A percentile compares a stretch with the other conserved stretches of the same genome.
phyloP scores from a whole-genome alignment of 805 yeast species.

The Saccharomycopsis sp. region DNA sequence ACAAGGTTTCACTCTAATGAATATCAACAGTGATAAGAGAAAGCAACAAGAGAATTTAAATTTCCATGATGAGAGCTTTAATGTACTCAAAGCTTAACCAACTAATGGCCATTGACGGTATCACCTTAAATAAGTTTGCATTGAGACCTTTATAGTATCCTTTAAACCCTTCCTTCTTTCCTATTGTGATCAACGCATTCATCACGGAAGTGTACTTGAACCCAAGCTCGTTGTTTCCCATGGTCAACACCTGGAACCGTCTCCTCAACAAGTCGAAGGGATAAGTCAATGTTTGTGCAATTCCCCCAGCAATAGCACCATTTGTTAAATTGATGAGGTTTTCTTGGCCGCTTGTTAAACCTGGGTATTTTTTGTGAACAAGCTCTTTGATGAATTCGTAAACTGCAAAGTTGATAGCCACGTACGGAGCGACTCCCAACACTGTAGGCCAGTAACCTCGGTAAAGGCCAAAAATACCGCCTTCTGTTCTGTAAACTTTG shows the following conservation, averaged over 20 bases:
- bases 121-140: constrained; percentile 81
- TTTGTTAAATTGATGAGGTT: constrained; percentile 50
- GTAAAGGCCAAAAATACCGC: constrained; percentile 72
- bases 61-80: constrained; percentile 33
- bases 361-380: constrained; percentile 27
- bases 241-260: constrained; percentile 83
- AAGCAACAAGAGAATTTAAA: too few relatives aligned
- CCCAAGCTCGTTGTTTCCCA: constrained; percentile 71
- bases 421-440: constrained; percentile 93
- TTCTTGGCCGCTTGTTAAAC: constrained; percentile 22
- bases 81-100: constrained; percentile 82
- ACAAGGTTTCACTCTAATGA: too few relatives aligned
- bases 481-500: constrained; percentile 66
- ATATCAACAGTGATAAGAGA: too few relatives aligned
- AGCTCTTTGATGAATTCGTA: constrained; percentile 72
- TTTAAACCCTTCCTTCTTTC: constrained; percentile 61
- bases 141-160: constrained; percentile 71
- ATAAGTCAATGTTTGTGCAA: constrained; percentile 85
- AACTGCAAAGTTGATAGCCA: constrained; percentile 84
- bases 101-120: constrained; percentile 93
- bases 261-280: constrained; percentile 88
- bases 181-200: constrained; percentile 68
- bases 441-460: constrained; percentile 88
- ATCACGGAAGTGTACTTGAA: constrained; percentile 71
- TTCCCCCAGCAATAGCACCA: constrained; percentile 84